phyloP scores from a whole-genome alignment of 495 filamentous ascomycete species.

The Viridothelium virens region DNA sequence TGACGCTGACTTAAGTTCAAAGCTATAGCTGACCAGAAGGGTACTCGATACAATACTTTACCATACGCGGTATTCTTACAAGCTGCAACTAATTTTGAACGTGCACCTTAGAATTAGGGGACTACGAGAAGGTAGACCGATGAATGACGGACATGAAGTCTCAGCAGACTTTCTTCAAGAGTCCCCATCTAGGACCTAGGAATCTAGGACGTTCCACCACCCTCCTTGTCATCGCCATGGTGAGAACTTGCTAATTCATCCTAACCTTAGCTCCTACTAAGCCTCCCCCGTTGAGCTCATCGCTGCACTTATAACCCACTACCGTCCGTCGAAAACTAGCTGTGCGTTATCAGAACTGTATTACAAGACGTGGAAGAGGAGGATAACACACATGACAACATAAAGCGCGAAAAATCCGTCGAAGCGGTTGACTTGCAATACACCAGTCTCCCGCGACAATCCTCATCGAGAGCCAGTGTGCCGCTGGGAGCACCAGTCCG shows the following conservation, averaged over 20 bases:
- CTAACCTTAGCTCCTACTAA: not conserved
- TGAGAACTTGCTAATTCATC: not conserved
- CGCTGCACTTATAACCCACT: not conserved
- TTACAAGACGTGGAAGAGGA: not conserved
- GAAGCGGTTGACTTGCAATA: not conserved
- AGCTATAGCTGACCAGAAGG: no score
- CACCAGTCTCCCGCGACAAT: not conserved
- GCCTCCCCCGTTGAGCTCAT: not conserved
- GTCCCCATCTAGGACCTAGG: no score
- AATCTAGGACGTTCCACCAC: not conserved
- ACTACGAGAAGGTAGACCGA: no score
- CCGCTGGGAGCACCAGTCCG: not conserved
- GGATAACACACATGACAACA: not conserved
- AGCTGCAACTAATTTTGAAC: no score
- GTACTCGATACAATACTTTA: no score
- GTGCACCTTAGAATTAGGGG: no score
- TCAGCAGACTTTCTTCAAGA: no score
- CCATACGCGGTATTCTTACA: no score
- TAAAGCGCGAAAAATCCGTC: not conserved
- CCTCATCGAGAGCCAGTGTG: not conserved
- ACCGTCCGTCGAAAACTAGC: not conserved
- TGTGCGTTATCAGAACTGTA: not conserved
- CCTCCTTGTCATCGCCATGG: not conserved
- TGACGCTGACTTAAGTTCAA: no score
- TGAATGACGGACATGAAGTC: no score